These are phyloP conservation scores for Ceratobasidium sp. DNA, from an alignment of 1,284 basidiomycete species.

Conservation along the genomic window DNA sequence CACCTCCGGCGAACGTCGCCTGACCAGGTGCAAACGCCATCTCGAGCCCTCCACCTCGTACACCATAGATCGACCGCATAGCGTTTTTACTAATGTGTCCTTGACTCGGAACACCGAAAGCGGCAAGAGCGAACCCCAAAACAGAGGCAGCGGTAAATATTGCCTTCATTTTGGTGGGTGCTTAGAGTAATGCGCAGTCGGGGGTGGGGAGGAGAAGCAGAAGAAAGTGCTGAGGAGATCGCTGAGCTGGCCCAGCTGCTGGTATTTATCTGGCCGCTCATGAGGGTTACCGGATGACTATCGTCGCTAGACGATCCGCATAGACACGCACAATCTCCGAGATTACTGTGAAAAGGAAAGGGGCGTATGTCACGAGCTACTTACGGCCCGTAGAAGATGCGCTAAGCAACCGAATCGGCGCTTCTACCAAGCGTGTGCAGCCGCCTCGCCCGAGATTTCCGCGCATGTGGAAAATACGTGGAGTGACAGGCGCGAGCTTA, in stretches of 20 bases:
- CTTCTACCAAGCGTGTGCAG: conserved; percentile 33
- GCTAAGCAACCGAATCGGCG: conserved; percentile 35
- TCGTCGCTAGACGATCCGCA: conserved; percentile 24
- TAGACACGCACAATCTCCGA: conserved; percentile 31
- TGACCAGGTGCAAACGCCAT: conserved; percentile 22
- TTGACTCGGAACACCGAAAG: conserved; percentile 3
- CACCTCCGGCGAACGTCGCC: conserved; percentile 20
- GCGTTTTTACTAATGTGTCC: conserved; percentile 22
- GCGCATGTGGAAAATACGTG: background rate
- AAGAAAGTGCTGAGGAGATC: conserved; percentile 4
- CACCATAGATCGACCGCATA: conserved; percentile 12
- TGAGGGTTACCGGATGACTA: conserved; percentile 11
- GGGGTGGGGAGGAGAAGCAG: background rate
- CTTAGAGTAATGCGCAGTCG: background rate
- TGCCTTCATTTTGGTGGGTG: background rate
- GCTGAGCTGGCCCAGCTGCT: background rate
- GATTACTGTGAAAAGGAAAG: background rate
- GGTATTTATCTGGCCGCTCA: conserved; percentile 3
- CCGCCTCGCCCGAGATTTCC: conserved; percentile 36
- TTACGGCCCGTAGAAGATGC: conserved; percentile 6
- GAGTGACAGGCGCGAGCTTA: background rate
- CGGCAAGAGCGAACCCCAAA: conserved; percentile 23
- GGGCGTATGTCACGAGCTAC: conserved; percentile 23
- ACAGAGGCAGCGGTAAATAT: conserved; percentile 19
- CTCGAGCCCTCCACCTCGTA: conserved; percentile 20